A percentile compares a stretch with the other conserved stretches of the same genome.
phyloP scores from a whole-genome alignment of 805 yeast genomes.

The Wickerhamomyces sydowiorum region DNA sequence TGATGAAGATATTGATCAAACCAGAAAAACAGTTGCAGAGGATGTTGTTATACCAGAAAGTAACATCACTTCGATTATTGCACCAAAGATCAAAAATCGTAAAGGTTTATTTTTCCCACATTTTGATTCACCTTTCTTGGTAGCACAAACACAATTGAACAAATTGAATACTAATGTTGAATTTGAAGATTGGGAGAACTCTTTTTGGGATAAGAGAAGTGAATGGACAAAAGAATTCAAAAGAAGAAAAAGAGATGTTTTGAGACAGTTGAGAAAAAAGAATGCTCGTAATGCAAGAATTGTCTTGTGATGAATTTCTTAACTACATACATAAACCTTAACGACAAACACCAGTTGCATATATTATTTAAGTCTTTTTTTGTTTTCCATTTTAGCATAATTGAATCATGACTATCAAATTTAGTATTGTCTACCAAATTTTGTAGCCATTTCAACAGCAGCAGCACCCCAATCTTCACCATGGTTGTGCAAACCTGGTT shows the following conservation, averaged over 20 bases:
- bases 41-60: constrained; percentile 20
- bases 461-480: constrained; percentile 99
- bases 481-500: constrained; percentile 81
- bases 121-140: constrained; percentile 77
- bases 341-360: not conserved
- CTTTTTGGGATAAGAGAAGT: constrained; percentile 83
- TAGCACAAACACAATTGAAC: constrained; percentile 75
- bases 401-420: not conserved
- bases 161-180: constrained; percentile 35
- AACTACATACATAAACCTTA: not conserved
- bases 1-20: constrained; percentile 44
- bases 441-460: constrained; percentile 88
- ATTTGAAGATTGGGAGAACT: constrained; percentile 53
- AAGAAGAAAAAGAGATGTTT: constrained; percentile 67
- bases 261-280: constrained; percentile 49
- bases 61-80: constrained; percentile 12
- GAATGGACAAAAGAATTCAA: constrained; percentile 73
- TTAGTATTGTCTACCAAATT: constrained; percentile 24
- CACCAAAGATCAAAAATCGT: constrained; percentile 26
- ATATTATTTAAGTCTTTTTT: no score
- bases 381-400: no score
- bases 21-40: constrained; percentile 19
- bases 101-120: constrained; percentile 76
- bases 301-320: not conserved
- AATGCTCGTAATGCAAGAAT: constrained; percentile 11